Evolutionary conservation across 2,329 filamentous ascomycete genomes (phyloP).

Genomic region (Metarhizium album): DNA sequence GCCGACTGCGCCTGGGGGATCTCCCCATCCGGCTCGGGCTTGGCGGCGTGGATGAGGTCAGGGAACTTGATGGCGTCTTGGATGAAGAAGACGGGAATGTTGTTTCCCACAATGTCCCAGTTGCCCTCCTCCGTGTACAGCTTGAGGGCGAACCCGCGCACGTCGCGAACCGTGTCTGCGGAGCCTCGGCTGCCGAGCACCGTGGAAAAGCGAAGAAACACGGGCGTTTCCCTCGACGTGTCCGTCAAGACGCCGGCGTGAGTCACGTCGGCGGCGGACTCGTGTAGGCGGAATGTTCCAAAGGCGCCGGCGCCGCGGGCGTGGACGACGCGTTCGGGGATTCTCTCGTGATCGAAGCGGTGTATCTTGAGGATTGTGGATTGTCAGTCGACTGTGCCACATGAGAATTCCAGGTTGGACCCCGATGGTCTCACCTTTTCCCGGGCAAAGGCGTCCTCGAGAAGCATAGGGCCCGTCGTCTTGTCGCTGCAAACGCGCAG

Average conservation of each 20-base stretch:
- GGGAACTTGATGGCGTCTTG: slow-evolving; percentile 68
- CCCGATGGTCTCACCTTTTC: slow-evolving; percentile 50
- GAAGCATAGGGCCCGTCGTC: slow-evolving; percentile 52
- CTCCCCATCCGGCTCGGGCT: slow-evolving; percentile 45
- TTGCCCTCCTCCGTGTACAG: slow-evolving; percentile 51
- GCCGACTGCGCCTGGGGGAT: slow-evolving; percentile 60
- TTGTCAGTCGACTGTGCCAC: not conserved
- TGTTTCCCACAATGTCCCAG: slow-evolving; percentile 9
- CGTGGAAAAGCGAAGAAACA: slow-evolving; percentile 57
- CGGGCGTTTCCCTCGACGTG: slow-evolving; percentile 38
- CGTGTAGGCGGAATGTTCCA: slow-evolving; percentile 58
- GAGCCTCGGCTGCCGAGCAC: slow-evolving; percentile 65
- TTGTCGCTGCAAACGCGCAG: slow-evolving; percentile 52
- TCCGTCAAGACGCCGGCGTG: slow-evolving; percentile 50
- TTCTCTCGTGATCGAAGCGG: slow-evolving; percentile 55
- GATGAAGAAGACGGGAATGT: slow-evolving; percentile 22
- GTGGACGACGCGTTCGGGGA: slow-evolving; percentile 56
- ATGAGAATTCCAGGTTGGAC: not conserved
- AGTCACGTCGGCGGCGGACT: slow-evolving; percentile 56
- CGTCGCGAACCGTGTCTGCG: slow-evolving; percentile 74
- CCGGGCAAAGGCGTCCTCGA: slow-evolving; percentile 51
- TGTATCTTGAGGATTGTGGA: slow-evolving; percentile 49
- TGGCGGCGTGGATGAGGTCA: slow-evolving; percentile 51
- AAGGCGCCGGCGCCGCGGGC: slow-evolving; percentile 60
- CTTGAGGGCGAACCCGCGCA: slow-evolving; percentile 62